Percentiles rank a stretch among this genome's conserved stretches.
phyloP scores from a whole-genome alignment of 768 basidiomycete genomes.

The Boletus tylopilopsis region DNA sequence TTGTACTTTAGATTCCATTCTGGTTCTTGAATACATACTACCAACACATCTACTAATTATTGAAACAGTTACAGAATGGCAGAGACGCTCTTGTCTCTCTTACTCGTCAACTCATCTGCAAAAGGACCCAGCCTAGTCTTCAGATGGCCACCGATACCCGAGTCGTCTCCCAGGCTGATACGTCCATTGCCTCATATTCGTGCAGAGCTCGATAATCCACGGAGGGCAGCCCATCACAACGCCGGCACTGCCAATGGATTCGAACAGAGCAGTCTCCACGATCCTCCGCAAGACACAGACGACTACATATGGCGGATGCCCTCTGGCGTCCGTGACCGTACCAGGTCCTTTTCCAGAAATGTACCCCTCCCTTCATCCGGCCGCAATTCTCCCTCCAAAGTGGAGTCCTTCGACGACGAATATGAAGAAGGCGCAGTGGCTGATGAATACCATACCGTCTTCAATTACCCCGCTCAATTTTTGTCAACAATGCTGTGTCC shows the following conservation, averaged over 20 bases:
- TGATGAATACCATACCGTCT: slow-evolving; percentile 61
- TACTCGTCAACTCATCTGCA: slow-evolving; percentile 82
- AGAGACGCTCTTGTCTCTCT: slow-evolving; percentile 73
- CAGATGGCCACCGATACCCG: slow-evolving; percentile 78
- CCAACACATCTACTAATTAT: neutral
- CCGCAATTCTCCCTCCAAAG: slow-evolving; percentile 48
- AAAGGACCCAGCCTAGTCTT: slow-evolving; percentile 77
- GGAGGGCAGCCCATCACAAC: slow-evolving; percentile 59
- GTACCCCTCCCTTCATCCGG: slow-evolving; percentile 45
- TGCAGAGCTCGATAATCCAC: slow-evolving; percentile 65
- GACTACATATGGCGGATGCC: slow-evolving; percentile 68
- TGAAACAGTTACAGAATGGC: slow-evolving; percentile 29
- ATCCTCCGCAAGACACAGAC: slow-evolving; percentile 26
- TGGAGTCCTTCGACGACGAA: slow-evolving; percentile 36
- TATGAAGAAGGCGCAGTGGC: slow-evolving; percentile 31
- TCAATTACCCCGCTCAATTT: slow-evolving; percentile 79
- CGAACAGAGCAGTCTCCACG: neutral
- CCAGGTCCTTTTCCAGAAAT: slow-evolving; percentile 48
- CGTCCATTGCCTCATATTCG: slow-evolving; percentile 59
- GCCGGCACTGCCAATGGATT: slow-evolving; percentile 31
- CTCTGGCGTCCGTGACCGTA: slow-evolving; percentile 44
- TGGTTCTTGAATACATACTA: neutral
- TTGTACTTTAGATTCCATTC: too few species aligned
- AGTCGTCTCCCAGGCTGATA: slow-evolving; percentile 60
- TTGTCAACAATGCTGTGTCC: slow-evolving; percentile 82